A percentile compares a stretch with the other conserved stretches of the same genome.
phyloP scores from a whole-genome alignment of 139 green algal species.

The Deuterostichococcus epilithicus region DNA sequence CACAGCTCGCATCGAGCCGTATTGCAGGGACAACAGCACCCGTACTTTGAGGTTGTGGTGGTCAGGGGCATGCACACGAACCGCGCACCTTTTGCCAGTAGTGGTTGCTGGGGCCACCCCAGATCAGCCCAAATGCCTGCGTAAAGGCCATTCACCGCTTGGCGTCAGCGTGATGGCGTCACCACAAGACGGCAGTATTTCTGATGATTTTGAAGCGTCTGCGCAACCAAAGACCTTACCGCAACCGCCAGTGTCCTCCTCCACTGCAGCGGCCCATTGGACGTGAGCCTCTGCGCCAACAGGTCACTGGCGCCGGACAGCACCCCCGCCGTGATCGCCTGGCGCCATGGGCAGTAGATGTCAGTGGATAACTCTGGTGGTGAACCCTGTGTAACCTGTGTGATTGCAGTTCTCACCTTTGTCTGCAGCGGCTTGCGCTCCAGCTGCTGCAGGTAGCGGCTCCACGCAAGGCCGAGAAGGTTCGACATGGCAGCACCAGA shows the following conservation, averaged over 20 bases:
- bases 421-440: slow-evolving; percentile 39
- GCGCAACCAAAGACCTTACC: neutral
- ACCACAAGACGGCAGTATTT: neutral
- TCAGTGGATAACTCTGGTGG: too few relatives aligned
- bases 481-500: neutral
- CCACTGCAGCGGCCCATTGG: slow-evolving; percentile 20
- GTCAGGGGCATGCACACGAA: too few relatives aligned
- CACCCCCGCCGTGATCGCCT: slow-evolving; percentile 41
- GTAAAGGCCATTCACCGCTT: neutral
- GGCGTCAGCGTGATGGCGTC: neutral
- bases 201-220: too few relatives aligned
- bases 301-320: slow-evolving; percentile 50
- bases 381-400: too few relatives aligned
- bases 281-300: slow-evolving; percentile 34
- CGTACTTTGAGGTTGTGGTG: slow-evolving; percentile 29
- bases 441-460: slow-evolving; percentile 46
- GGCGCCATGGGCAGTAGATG: too few relatives aligned
- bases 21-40: too few relatives aligned
- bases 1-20: too few relatives aligned
- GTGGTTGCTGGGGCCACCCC: slow-evolving; percentile 44
- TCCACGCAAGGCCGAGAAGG: slow-evolving; percentile 6
- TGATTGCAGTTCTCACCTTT: slow-evolving; percentile 41
- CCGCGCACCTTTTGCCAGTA: slow-evolving; percentile 69
- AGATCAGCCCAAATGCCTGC: slow-evolving; percentile 56
- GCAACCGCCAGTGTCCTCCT: slow-evolving; percentile 37